These are phyloP conservation scores for Trichoderma gamsii DNA, from an alignment of 495 filamentous ascomycete genomes.

Conservation along the genomic window DNA sequence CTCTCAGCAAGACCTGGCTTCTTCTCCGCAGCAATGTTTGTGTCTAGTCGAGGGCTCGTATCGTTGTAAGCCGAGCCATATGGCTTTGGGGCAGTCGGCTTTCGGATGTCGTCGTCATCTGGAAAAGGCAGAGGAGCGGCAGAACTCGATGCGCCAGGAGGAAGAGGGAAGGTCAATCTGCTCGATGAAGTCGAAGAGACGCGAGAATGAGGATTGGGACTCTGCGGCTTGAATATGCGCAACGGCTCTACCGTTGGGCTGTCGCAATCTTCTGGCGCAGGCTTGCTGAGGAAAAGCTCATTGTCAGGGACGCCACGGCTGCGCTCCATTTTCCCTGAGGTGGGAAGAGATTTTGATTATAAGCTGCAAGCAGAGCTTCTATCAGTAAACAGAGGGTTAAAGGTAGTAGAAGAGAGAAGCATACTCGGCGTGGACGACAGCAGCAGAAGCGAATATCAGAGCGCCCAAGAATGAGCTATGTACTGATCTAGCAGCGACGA, in stretches of 20 bases:
- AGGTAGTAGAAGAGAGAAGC: neutral
- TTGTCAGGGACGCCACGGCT: constrained; percentile 56
- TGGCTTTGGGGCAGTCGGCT: constrained; percentile 33
- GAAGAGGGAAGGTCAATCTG: constrained; percentile 51
- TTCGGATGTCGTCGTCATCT: constrained; percentile 56
- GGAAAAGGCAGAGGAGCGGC: constrained; percentile 69
- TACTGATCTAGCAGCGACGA: neutral
- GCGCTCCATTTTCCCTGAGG: constrained; percentile 27
- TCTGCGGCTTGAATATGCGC: constrained; percentile 70
- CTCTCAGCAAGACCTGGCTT: constrained; percentile 57
- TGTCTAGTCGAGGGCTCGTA: constrained; percentile 36
- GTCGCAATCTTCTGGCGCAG: constrained; percentile 47
- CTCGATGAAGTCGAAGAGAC: constrained; percentile 43
- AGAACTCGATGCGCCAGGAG: constrained; percentile 57
- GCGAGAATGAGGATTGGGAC: constrained; percentile 40
- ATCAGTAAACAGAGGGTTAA: neutral
- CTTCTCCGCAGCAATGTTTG: constrained; percentile 46
- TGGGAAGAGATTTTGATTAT: neutral
- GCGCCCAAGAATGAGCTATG: neutral
- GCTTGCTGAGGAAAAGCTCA: constrained; percentile 70
- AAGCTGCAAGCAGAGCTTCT: neutral
- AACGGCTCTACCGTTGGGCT: constrained; percentile 77
- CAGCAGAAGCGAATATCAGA: neutral
- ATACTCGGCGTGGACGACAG: neutral
- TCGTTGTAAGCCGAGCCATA: constrained; percentile 33